Evolutionary conservation across 495 filamentous ascomycete species (phyloP).

Genomic region (Xylaria curta): DNA sequence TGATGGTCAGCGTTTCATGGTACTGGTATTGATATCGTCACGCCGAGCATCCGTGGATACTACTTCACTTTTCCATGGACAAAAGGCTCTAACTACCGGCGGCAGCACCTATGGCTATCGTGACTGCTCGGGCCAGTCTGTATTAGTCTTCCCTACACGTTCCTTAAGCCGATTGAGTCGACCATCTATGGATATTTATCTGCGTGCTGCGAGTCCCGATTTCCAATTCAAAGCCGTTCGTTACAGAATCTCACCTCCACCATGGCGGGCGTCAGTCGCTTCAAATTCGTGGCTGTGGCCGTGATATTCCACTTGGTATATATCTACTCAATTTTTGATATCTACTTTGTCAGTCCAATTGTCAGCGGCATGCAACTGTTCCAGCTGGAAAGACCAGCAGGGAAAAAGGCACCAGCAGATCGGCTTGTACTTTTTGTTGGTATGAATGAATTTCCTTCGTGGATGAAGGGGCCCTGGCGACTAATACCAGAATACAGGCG

Average conservation of each 20-base stretch:
- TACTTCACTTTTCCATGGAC: not conserved
- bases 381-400: constrained; percentile 65
- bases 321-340: constrained; percentile 96
- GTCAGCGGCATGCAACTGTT: constrained; percentile 93
- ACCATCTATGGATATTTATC: constrained; percentile 6
- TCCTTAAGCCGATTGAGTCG: not conserved
- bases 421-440: constrained; percentile 94
- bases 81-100: not conserved
- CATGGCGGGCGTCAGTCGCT: constrained; percentile 83
- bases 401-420: constrained; percentile 78
- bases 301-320: constrained; percentile 95
- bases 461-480: not conserved
- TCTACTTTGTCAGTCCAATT: constrained; percentile 98
- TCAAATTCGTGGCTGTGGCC: constrained; percentile 89
- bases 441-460: constrained; percentile 45
- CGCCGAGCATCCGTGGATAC: not conserved
- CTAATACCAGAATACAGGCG: constrained; percentile 60
- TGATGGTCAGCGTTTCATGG: constrained; percentile 19
- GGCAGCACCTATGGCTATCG: constrained; percentile 7
- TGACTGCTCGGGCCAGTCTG: not conserved
- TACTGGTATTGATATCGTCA: not conserved
- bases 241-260: constrained; percentile 21
- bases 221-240: constrained; percentile 1
- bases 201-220: constrained; percentile 1
- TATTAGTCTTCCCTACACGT: not conserved